A percentile compares a stretch with the other conserved stretches of the same genome.
Evolutionary conservation across 495 filamentous ascomycete species (phyloP).

Genomic region (Penicillium cataractarum): DNA sequence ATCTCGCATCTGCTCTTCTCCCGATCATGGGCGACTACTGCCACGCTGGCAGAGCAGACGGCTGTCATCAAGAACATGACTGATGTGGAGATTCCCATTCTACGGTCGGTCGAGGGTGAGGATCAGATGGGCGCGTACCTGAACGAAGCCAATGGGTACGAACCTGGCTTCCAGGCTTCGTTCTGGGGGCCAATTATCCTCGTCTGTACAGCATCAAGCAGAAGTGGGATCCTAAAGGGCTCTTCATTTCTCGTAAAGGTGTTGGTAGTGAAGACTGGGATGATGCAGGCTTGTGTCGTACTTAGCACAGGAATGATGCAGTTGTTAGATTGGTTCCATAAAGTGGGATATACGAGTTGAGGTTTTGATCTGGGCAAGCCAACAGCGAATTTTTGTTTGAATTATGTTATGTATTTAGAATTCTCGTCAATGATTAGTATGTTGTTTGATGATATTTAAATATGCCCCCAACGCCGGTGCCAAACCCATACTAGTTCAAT

Average conservation of each 20-base stretch:
- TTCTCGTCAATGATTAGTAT: not conserved
- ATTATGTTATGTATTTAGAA: not conserved
- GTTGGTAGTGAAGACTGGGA: slow-evolving; percentile 43
- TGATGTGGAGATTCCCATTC: slow-evolving; percentile 41
- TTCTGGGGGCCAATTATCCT: slow-evolving; percentile 57
- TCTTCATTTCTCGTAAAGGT: slow-evolving; percentile 34
- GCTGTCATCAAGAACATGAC: slow-evolving; percentile 43
- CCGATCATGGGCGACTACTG: slow-evolving; percentile 21
- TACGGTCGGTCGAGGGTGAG: slow-evolving; percentile 43
- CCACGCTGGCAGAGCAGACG: slow-evolving; percentile 30
- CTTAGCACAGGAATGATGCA: not conserved
- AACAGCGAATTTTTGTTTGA: not conserved
- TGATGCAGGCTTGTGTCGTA: slow-evolving; percentile 34
- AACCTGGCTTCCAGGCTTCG: slow-evolving; percentile 47
- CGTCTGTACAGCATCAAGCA: slow-evolving; percentile 48
- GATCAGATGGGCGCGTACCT: slow-evolving; percentile 48
- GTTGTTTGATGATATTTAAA: not conserved
- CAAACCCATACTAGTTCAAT: not conserved
- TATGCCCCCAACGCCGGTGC: not conserved
- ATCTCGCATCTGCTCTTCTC: slow-evolving; percentile 30
- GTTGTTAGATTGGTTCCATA: not conserved
- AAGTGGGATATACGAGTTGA: not conserved
- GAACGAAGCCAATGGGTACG: slow-evolving; percentile 55
- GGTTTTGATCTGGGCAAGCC: not conserved
- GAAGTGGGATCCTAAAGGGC: slow-evolving; percentile 32